A percentile compares a stretch with the other conserved stretches of the same genome.
Conservation (phyloP, 345 rosid genomes). For the Orychophragmus violaceus region DNA sequence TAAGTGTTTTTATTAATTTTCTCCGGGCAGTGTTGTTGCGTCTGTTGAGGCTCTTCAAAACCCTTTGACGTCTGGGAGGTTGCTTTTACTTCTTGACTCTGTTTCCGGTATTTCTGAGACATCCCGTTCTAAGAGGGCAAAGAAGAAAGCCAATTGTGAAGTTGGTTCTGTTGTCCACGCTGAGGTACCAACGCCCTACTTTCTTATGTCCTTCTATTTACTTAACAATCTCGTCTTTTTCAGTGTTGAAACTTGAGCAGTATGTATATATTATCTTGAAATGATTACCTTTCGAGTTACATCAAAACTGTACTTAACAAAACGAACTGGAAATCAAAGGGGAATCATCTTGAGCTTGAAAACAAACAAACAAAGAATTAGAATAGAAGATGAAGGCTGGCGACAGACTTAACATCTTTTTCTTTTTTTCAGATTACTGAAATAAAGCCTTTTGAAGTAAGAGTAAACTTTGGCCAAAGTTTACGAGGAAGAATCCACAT, state of each 20-base stretch:
- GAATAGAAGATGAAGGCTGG: not conserved
- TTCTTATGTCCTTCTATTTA: not conserved
- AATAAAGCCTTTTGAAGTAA: constrained; percentile 72
- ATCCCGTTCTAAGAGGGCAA: constrained; percentile 74
- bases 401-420: constrained; percentile 13
- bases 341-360: not conserved
- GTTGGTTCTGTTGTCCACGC: constrained; percentile 82
- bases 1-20: constrained; percentile 8
- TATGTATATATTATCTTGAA: not conserved
- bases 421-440: constrained; percentile 67
- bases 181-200: constrained; percentile 49
- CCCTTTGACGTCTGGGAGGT: constrained; percentile 58
- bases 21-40: constrained; percentile 57
- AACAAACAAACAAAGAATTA: not conserved
- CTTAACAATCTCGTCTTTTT: not conserved
- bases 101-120: constrained; percentile 49
- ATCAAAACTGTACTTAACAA: not conserved
- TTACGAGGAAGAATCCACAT: constrained; percentile 76
- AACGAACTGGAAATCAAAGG: not conserved
- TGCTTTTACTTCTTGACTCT: constrained; percentile 79
- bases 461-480: constrained; percentile 76
- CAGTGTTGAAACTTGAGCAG: not conserved
- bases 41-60: constrained; percentile 67
- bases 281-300: not conserved
- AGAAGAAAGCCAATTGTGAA: constrained; percentile 55